These are phyloP conservation scores for Aureobasidium sp. DNA, from an alignment of 2,329 filamentous ascomycete genomes.

Conservation along the genomic window DNA sequence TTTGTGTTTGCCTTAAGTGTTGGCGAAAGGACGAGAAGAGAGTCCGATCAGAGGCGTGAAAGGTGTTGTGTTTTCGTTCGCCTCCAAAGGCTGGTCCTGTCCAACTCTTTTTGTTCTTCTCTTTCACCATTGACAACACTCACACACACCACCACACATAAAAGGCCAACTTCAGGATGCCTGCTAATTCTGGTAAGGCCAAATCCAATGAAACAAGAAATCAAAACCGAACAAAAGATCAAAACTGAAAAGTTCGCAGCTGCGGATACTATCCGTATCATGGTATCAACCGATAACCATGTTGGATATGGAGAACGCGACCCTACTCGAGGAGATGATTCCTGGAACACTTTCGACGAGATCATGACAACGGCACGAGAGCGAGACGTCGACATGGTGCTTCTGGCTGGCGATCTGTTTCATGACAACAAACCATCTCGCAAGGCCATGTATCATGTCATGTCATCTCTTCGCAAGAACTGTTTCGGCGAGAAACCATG, in stretches of 20 bases:
- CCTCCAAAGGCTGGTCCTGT: not conserved
- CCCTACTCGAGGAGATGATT: conserved; percentile 86
- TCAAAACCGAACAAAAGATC: not conserved
- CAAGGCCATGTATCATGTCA: conserved; percentile 94
- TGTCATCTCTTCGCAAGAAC: conserved; percentile 86
- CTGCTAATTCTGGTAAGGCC: not conserved
- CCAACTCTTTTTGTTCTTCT: not conserved
- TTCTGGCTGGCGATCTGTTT: conserved; percentile 90
- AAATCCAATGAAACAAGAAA: no score
- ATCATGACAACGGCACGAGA: conserved; percentile 81
- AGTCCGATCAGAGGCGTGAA: not conserved
- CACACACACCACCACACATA: not conserved
- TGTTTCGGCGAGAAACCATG: conserved; percentile 94
- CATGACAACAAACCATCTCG: conserved; percentile 97
- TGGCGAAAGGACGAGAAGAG: not conserved
- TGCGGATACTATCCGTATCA: conserved; percentile 84
- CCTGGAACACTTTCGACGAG: conserved; percentile 93
- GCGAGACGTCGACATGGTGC: conserved; percentile 93
- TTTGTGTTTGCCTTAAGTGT: not conserved
- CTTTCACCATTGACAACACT: not conserved
- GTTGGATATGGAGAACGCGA: conserved; percentile 94
- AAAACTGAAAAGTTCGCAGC: conserved; percentile 25
- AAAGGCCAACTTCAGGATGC: not conserved
- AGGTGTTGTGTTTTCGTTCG: not conserved
- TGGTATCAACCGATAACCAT: conserved; percentile 94